phyloP scores from a whole-genome alignment of 176 grass and related monocot species.

The Carex pumila region DNA sequence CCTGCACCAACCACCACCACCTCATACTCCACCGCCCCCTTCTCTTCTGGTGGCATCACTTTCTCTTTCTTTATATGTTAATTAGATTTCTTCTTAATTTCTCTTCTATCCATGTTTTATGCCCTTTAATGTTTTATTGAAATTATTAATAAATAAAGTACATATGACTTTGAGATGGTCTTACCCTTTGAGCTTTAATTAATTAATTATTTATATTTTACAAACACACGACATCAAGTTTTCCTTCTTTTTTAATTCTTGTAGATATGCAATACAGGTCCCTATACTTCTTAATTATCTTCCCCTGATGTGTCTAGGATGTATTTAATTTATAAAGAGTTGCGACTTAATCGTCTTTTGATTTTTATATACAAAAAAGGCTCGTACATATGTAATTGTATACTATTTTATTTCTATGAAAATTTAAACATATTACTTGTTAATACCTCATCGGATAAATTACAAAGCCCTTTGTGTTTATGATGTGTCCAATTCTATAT shows the following conservation, averaged over 20 bases:
- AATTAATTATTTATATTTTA: not conserved
- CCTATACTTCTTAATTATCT: not conserved
- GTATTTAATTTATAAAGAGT: not conserved
- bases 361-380: not conserved
- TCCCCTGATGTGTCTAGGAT: not conserved
- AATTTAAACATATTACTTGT: not conserved
- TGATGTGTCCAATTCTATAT: no score
- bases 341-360: not conserved
- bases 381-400: not conserved
- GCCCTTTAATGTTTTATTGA: not conserved
- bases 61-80: not conserved
- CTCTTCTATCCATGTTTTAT: not conserved
- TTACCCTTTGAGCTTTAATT: not conserved
- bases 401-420: not conserved
- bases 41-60: not conserved
- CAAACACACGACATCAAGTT: not conserved
- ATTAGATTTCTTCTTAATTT: not conserved
- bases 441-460: not conserved
- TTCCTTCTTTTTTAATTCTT: not conserved
- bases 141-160: not conserved
- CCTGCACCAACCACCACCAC: constrained; percentile 29
- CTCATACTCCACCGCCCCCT: constrained; percentile 2
- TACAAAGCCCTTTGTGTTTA: no score
- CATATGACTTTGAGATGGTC: not conserved
- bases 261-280: not conserved